Evolutionary conservation across 805 yeast genomes (phyloP).

Genomic region (Kluyveromyces wickerhamii): DNA sequence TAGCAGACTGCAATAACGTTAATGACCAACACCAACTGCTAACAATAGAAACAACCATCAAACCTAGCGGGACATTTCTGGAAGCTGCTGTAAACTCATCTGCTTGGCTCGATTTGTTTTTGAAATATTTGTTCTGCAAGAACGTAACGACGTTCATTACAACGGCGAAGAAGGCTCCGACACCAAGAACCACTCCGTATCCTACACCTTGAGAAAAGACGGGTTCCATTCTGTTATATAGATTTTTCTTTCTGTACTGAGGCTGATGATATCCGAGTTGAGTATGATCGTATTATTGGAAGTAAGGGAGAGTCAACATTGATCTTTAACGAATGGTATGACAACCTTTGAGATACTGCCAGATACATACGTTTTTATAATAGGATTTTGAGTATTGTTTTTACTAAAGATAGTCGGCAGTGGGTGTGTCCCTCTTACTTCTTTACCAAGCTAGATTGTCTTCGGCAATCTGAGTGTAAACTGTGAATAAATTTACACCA

Average conservation of each 20-base stretch:
- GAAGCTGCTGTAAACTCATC: conserved; percentile 41
- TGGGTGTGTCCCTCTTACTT: too few relatives aligned
- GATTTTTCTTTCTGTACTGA: not conserved
- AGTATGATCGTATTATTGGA: too few relatives aligned
- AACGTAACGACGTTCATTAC: conserved; percentile 35
- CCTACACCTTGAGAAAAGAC: conserved; percentile 20
- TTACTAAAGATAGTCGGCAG: too few relatives aligned
- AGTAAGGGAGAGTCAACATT: too few relatives aligned
- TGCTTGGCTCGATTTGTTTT: conserved; percentile 20
- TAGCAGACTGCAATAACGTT: conserved; percentile 27
- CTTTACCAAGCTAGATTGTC: too few relatives aligned
- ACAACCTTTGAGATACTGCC: too few relatives aligned
- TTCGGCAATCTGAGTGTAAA: too few relatives aligned
- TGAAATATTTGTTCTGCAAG: conserved; percentile 31
- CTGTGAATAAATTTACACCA: too few relatives aligned
- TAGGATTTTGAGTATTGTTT: too few relatives aligned
- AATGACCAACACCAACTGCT: conserved; percentile 36
- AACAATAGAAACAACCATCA: conserved; percentile 37
- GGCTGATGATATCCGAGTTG: too few relatives aligned
- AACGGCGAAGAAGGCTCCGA: conserved; percentile 38
- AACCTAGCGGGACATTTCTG: conserved; percentile 36
- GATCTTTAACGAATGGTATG: too few relatives aligned
- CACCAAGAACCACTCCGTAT: conserved; percentile 29
- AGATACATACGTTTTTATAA: too few relatives aligned
- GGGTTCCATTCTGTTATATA: conserved; percentile 7